Base-by-base conservation (phyloP, 2,329 filamentous ascomycete genomes). In the Penicillium fuscoglaucum region DNA sequence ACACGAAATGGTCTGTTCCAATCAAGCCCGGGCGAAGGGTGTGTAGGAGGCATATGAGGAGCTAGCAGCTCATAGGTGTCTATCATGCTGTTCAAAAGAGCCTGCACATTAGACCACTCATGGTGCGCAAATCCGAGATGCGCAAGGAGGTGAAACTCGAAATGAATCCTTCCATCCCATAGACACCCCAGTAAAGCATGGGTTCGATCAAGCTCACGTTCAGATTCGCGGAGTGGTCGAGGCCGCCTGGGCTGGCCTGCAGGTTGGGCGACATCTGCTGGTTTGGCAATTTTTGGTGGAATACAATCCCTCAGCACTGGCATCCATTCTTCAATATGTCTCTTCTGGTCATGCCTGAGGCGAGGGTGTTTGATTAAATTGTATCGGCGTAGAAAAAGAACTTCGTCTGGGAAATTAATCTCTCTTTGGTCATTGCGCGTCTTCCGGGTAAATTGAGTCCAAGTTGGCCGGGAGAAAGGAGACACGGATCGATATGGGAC, bases 41-140 rank as follows among this genome's bases (percentile, higher is more conserved):
- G 57, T 6, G 35, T 59, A 35, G 59, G 57, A 15, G 53, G 53
- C 46, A 65, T 61, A 43, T 59, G 62, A 39, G 65, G 58, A 51
- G 48, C 47, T 45, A 72, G 58, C 29, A 61, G 55, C 35, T 76
- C 70, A 35, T 73, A 67, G 12, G 70, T 68, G 61, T 78, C 75
- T 37, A 80, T 66, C 55, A 80, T 63, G 48, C 66, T 70, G 55
- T 69, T 72, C 21, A 78, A 65, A 10, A 80, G 63, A 47, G 70
- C 67, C 53, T 77, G 62, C 29, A 78, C 77, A 17, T 72, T 74
- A 52, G 74, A 62, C 75, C 78, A 78, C 60, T 77, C 72, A 28
- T 72, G 69, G 58, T 74, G 62, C 19, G 69, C 65, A 44, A 78
- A 73, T 1, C 76, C 77, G 51, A 80, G 63, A 59, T 77, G 72